Evolutionary conservation across 2,329 filamentous ascomycete species (phyloP).

Genomic region (Aspergillus sp.): DNA sequence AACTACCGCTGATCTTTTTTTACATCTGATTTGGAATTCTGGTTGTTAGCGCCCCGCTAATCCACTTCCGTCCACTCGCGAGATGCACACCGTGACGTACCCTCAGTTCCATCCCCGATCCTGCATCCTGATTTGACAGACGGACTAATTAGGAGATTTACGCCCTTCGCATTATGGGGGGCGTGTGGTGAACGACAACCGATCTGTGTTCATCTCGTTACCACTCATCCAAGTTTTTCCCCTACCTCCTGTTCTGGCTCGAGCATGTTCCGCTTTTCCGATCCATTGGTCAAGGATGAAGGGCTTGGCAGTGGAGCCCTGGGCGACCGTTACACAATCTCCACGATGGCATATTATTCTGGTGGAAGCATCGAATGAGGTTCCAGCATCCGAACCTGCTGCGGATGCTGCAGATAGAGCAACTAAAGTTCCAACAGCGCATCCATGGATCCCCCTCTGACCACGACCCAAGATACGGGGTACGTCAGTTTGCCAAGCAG

Average conservation of each 20-base stretch:
- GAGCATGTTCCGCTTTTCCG: neutral
- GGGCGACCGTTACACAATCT: conserved; percentile 1
- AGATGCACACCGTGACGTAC: conserved; percentile 18
- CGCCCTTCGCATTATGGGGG: neutral
- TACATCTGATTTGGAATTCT: conserved; percentile 23
- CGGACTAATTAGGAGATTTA: neutral
- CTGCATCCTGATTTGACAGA: conserved; percentile 10
- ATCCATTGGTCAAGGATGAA: too few relatives aligned
- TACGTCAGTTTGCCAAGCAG: neutral
- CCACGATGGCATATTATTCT: neutral
- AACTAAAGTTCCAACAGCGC: neutral
- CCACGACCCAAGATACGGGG: neutral
- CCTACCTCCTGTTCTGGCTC: neutral
- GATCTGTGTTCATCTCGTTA: neutral
- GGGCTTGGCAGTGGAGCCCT: neutral
- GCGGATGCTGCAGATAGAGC: neutral
- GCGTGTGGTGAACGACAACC: neutral
- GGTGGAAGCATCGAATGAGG: neutral
- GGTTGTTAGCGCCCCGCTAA: conserved; percentile 13
- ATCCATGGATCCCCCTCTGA: neutral
- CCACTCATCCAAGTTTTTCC: neutral
- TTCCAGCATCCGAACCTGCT: neutral
- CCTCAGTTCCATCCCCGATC: conserved; percentile 11
- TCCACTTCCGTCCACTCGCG: neutral
- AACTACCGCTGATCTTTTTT: conserved; percentile 8